Percentiles rank a stretch among this genome's conserved stretches.
phyloP scores from a whole-genome alignment of 176 grass and related monocot species.

The Lolium perenne region DNA sequence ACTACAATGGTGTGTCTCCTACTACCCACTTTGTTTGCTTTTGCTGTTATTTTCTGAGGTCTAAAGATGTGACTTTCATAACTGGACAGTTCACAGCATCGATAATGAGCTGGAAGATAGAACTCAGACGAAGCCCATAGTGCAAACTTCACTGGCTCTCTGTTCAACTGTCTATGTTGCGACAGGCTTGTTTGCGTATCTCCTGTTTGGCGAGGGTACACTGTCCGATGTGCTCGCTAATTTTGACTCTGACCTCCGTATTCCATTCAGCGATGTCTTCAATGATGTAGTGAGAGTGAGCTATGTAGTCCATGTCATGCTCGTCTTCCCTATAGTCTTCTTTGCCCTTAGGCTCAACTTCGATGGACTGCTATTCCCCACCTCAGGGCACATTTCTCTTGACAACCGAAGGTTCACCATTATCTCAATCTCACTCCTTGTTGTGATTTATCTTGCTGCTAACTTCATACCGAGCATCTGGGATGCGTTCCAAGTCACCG shows the following conservation, averaged over 20 bases:
- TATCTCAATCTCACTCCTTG: slow-evolving; percentile 61
- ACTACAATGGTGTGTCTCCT: slow-evolving; percentile 67
- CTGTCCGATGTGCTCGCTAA: slow-evolving; percentile 85
- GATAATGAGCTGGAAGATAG: slow-evolving; percentile 75
- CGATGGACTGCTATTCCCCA: slow-evolving; percentile 81
- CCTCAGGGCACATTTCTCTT: slow-evolving; percentile 53
- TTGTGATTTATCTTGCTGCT: slow-evolving; percentile 71
- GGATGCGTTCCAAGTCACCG: slow-evolving; percentile 89
- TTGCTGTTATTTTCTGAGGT: slow-evolving; percentile 13
- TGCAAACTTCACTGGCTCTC: slow-evolving; percentile 73
- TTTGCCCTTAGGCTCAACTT: slow-evolving; percentile 83
- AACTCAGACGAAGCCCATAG: slow-evolving; percentile 69
- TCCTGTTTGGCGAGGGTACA: slow-evolving; percentile 86
- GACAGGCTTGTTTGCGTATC: slow-evolving; percentile 83
- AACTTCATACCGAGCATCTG: slow-evolving; percentile 90
- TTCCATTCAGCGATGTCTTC: slow-evolving; percentile 70
- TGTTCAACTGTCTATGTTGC: slow-evolving; percentile 81
- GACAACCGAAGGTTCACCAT: slow-evolving; percentile 66
- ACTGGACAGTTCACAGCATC: slow-evolving; percentile 73
- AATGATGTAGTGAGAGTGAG: slow-evolving; percentile 85
- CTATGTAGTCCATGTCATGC: slow-evolving; percentile 90
- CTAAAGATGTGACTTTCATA: slow-evolving; percentile 27
- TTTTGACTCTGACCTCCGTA: slow-evolving; percentile 72
- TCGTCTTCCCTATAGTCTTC: slow-evolving; percentile 93
- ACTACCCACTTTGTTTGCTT: not conserved